Base-by-base conservation (phyloP, 1,139 yeast genomes). In the Taphrina wiesneri region DNA sequence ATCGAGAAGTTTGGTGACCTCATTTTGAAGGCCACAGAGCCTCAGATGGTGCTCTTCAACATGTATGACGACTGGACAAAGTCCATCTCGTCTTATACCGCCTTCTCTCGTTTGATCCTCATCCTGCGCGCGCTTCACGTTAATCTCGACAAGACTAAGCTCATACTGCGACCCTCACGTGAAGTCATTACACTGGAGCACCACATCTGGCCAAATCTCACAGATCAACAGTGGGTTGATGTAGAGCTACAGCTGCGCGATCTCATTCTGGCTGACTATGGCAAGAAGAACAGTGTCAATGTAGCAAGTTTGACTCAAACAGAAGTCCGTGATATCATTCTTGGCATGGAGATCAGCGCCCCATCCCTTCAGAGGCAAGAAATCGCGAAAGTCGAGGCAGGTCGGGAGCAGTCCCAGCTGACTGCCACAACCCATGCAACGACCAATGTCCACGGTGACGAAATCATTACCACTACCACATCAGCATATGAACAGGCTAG, bases 21-120 rank as follows among this genome's bases (percentile, higher is more conserved):
- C 66, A 95, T 93, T 13, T 78, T 88, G 76, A 86, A 85, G 71
- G 97, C 98, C 2, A 89, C 87, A 60, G 97, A 91, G 75, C 96
- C 97, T 0, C 93, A 90, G 74, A 90, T 92, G 96, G 89, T 88
- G 2, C 77, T 92, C 68, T 90, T 91, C 78, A 91, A 92, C 74
- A 79, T 93, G 67, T 95, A 91, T 75, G 99, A 95, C 75, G 97
- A 93, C 75, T 95, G 99, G 99, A 79, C 91, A 67, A 83, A 85
- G 69, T 81, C 84, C 0, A 85, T 91, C 52, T 88, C 96, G 0
- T 87, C 98, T 0, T 90, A 88, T 73, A 95, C 99, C 0, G 98
- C 99, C 0, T 95, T 93, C 75, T 90, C 97, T 2, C 82, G 99
- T 70, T 79, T 92, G 66, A 84, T 92, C 68, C 81, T 95, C 70